Evolutionary conservation across 345 rosid genomes (phyloP).

Genomic region (Noccaea bulbosa): DNA sequence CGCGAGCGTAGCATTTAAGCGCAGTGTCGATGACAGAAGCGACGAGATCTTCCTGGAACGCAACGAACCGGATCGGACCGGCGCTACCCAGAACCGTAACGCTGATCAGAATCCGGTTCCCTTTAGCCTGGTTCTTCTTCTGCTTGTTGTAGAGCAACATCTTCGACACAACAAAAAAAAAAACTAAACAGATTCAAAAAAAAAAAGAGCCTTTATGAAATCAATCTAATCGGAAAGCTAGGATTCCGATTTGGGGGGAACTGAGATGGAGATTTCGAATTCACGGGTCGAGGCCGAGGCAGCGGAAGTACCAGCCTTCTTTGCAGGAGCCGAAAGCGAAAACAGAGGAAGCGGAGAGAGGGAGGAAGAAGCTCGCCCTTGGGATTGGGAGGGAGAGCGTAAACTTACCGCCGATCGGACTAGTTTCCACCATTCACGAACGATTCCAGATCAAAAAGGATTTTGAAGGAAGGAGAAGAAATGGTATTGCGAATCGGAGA

Average conservation of each 20-base stretch:
- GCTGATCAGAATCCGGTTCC: constrained; percentile 75
- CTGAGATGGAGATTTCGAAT: neutral
- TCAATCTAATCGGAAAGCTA: neutral
- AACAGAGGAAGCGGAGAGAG: constrained; percentile 54
- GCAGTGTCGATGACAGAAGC: constrained; percentile 81
- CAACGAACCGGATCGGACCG: constrained; percentile 93
- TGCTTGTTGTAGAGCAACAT: constrained; percentile 92
- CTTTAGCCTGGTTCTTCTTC: constrained; percentile 76
- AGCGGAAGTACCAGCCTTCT: constrained; percentile 99
- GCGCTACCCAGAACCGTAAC: constrained; percentile 91
- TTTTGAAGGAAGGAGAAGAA: neutral
- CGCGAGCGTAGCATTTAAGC: constrained; percentile 90
- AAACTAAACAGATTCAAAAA: neutral
- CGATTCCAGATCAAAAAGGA: neutral
- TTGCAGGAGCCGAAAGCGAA: constrained; percentile 98
- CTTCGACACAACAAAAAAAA: neutral
- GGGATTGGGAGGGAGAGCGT: constrained; percentile 81
- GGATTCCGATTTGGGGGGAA: neutral
- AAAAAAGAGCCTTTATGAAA: constrained; percentile 1
- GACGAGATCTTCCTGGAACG: constrained; percentile 72
- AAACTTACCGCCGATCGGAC: constrained; percentile 53
- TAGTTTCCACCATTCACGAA: constrained; percentile 98
- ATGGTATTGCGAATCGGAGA: neutral
- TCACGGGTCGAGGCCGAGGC: constrained; percentile 96
- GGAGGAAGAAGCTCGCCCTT: constrained; percentile 78